Percentiles rank a stretch among this genome's conserved stretches.
Evolutionary conservation across 2,329 filamentous ascomycete genomes (phyloP).

Genomic region (Blumeria graminis): DNA sequence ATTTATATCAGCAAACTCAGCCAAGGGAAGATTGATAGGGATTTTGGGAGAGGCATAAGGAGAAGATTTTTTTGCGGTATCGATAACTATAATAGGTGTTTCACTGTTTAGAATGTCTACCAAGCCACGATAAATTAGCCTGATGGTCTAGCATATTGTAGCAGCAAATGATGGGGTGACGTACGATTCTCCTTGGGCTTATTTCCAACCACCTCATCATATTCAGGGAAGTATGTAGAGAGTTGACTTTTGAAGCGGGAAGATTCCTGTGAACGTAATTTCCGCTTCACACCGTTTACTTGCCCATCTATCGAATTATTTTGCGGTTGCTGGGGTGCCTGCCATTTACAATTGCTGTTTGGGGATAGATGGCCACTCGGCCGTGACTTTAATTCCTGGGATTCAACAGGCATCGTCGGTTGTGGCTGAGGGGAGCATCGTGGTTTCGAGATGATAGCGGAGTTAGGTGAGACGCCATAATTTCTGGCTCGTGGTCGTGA

Average conservation of each 20-base stretch:
- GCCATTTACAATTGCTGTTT: too few relatives aligned
- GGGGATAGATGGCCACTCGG: too few relatives aligned
- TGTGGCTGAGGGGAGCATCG: too few relatives aligned
- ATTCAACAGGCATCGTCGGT: too few relatives aligned
- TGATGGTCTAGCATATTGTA: constrained; percentile 5
- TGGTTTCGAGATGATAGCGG: too few relatives aligned
- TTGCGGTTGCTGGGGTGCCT: too few relatives aligned
- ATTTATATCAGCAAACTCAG: constrained; percentile 26
- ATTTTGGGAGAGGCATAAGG: constrained; percentile 7
- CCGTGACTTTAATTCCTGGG: too few relatives aligned
- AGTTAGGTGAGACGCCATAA: too few relatives aligned
- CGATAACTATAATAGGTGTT: constrained; percentile 47
- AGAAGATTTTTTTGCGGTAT: constrained; percentile 20
- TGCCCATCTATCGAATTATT: too few relatives aligned
- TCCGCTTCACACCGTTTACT: constrained; percentile 26
- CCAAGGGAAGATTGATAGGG: neutral
- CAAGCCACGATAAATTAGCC: constrained; percentile 1
- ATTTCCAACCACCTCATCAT: constrained; percentile 81
- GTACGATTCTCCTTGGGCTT: constrained; percentile 55
- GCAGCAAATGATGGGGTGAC: constrained; percentile 12
- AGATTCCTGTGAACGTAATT: constrained; percentile 67
- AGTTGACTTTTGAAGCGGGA: constrained; percentile 78
- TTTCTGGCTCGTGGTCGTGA: too few relatives aligned
- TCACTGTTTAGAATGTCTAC: constrained; percentile 49
- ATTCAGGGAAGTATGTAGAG: constrained; percentile 74